phyloP scores from a whole-genome alignment of 2,329 filamentous ascomycete genomes.

The Aphanocladium album region DNA sequence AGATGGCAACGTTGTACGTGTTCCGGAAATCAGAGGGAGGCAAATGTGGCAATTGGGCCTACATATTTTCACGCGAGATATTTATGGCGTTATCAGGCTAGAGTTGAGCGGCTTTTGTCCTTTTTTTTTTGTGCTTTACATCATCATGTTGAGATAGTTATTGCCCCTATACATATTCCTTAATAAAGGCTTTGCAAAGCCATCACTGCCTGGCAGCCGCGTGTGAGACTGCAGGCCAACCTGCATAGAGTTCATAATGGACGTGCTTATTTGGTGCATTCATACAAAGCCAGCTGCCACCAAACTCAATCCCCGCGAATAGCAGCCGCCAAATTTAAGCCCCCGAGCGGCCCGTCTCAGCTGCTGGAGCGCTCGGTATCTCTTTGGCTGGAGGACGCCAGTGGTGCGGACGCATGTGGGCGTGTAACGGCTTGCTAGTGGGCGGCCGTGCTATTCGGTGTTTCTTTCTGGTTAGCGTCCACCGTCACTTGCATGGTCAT shows the following conservation, averaged over 20 bases:
- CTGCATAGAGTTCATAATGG: not conserved
- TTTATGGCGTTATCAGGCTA: constrained; percentile 4
- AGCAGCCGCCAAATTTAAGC: not conserved
- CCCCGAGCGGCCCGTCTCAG: not conserved
- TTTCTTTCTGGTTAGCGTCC: constrained; percentile 14
- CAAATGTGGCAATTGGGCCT: constrained; percentile 1
- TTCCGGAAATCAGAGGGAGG: constrained; percentile 4
- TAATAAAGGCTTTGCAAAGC: not conserved
- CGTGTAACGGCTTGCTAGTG: constrained; percentile 11
- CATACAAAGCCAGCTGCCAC: not conserved
- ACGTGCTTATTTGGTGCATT: too few relatives aligned
- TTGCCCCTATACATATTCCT: not conserved
- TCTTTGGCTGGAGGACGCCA: not conserved
- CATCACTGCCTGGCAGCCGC: not conserved
- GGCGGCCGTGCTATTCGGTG: constrained; percentile 11
- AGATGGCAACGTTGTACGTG: constrained; percentile 10
- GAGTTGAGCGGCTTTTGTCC: constrained; percentile 1
- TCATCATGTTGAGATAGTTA: not conserved
- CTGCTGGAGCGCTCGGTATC: constrained; percentile 5
- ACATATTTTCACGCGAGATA: not conserved
- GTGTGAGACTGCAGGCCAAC: not conserved
- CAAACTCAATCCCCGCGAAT: not conserved
- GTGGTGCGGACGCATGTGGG: constrained; percentile 11
- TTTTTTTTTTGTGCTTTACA: not conserved
- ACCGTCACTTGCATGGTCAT: constrained; percentile 8